These are phyloP conservation scores for Aspergillus japonicus DNA, from an alignment of 2,329 filamentous ascomycete species.

Conservation along the genomic window DNA sequence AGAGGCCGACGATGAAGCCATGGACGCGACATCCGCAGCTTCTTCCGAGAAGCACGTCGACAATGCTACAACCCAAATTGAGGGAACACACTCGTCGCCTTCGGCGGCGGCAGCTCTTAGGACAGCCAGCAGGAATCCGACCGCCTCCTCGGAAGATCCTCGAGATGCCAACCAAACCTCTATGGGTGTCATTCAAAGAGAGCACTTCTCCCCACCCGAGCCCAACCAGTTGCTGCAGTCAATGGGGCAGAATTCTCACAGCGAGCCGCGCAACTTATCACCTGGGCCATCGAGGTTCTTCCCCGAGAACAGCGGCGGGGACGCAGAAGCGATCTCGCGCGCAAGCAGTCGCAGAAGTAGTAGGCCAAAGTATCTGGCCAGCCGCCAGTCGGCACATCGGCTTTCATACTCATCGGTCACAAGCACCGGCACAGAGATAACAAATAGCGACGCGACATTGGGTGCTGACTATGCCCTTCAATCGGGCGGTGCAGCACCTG, in stretches of 20 bases:
- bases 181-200: conserved; percentile 21
- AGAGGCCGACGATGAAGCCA: conserved; percentile 17
- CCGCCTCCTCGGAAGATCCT: conserved; percentile 24
- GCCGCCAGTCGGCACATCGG: conserved; percentile 56
- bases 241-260: conserved; percentile 27
- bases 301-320: conserved; percentile 27
- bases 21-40: conserved; percentile 20
- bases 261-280: conserved; percentile 28
- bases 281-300: conserved; percentile 27
- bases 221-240: conserved; percentile 27
- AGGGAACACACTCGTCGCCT: conserved; percentile 46
- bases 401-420: conserved; percentile 59
- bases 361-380: conserved; percentile 56
- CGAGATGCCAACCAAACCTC: conserved; percentile 21
- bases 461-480: conserved; percentile 80
- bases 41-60: conserved; percentile 23
- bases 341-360: conserved; percentile 36
- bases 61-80: conserved; percentile 38
- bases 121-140: conserved; percentile 41
- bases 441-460: conserved; percentile 69
- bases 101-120: conserved; percentile 45
- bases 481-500: conserved; percentile 71
- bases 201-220: conserved; percentile 22
- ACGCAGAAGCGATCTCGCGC: conserved; percentile 21
- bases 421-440: conserved; percentile 58